A percentile compares a stretch with the other conserved stretches of the same genome.
phyloP scores from a whole-genome alignment of 2,329 filamentous ascomycete genomes.

The Verticillium zaregamsianum region DNA sequence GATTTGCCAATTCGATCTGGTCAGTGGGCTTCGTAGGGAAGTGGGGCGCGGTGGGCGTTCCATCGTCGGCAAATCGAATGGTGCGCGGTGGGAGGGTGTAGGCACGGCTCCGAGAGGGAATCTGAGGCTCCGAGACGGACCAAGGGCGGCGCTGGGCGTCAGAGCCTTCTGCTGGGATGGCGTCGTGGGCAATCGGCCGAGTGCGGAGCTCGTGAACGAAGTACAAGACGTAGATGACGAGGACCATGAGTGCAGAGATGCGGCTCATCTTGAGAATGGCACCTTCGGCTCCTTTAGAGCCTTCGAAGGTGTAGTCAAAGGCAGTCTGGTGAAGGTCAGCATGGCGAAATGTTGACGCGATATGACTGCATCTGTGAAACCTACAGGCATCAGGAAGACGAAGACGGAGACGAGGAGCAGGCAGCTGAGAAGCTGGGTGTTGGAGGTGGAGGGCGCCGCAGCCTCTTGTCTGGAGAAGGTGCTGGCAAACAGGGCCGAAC shows the following conservation, averaged over 20 bases:
- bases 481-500: slow-evolving; percentile 69
- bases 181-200: slow-evolving; percentile 56
- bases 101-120: not conserved
- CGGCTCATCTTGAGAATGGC: slow-evolving; percentile 70
- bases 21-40: not conserved
- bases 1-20: slow-evolving; percentile 8
- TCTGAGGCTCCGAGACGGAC: not conserved
- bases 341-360: not conserved
- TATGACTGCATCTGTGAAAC: not conserved
- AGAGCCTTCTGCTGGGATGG: slow-evolving; percentile 34
- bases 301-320: slow-evolving; percentile 49
- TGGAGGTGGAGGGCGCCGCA: slow-evolving; percentile 25
- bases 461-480: slow-evolving; percentile 66
- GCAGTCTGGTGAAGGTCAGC: slow-evolving; percentile 26
- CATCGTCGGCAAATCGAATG: slow-evolving; percentile 23
- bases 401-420: slow-evolving; percentile 34
- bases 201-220: slow-evolving; percentile 67
- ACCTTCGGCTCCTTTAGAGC: slow-evolving; percentile 48
- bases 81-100: slow-evolving; percentile 14
- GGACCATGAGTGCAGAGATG: slow-evolving; percentile 70
- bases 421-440: slow-evolving; percentile 29
- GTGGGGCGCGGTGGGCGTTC: not conserved
- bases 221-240: slow-evolving; percentile 69
- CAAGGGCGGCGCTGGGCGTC: not conserved
- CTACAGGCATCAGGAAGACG: slow-evolving; percentile 31